Base-by-base conservation (phyloP, 1,284 basidiomycete species). In the Phylloporus sp. region DNA sequence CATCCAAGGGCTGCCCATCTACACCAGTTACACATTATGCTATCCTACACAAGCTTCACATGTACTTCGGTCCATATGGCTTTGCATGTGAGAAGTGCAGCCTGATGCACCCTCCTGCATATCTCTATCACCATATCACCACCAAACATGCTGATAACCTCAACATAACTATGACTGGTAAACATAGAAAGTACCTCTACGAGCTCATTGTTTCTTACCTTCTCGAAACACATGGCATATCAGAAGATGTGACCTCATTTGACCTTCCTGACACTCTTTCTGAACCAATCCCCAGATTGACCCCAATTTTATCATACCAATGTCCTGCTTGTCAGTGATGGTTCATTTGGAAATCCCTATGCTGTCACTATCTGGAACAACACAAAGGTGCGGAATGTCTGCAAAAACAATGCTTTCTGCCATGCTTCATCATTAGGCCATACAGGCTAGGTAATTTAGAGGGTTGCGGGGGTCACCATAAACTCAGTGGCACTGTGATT, bases 1-100 rank as follows among this genome's bases (percentile, higher is more conserved):
- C 28, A 20, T 50, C 47, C 10, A 28, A 31, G 6, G 47, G 47
- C 6, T 50, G 47, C 18, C 47, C 47, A 20, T 50, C 47, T 22
- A 50, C 28, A 4, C 47, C 47, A 5, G n/a, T 50, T 50, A 52
- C 22, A 11, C 3, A 58, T 6, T 64, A 61, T 0, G 31, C 32
- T 0, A 62, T 64, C 28, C 39, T 64, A 0, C 22, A 50, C 26
- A 52, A 64, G 11, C 37, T 64, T 26, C 13, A 8, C 2, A 64
- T 64, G 51, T 58, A 63, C 20, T 64, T 64, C 13, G 46, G 63
- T 15, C 51, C 46, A 15, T 24, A 46, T 20, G 42, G 55, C 29
- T 56, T 56, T 8, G 13, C 46, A 17, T 56, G 42, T 3, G n/a
- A 56, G 13, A 56, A 34, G 18, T 56, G 55, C 24, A 1, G 8